These are phyloP conservation scores for Acorus calamus DNA, from an alignment of 106 monocot genomes.

Conservation along the genomic window DNA sequence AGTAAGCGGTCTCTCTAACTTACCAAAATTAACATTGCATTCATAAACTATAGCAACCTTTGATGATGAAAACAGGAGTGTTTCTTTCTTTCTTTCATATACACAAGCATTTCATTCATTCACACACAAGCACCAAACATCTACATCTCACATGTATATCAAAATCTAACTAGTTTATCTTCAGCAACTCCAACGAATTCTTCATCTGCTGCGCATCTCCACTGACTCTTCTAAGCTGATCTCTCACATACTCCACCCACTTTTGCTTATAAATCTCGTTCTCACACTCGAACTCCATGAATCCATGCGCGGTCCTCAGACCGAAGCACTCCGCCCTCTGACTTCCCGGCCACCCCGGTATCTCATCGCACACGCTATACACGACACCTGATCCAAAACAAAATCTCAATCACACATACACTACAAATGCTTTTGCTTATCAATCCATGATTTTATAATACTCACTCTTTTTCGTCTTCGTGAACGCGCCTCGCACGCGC, in stretches of 20 bases:
- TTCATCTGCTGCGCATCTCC: no score
- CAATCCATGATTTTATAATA: background rate
- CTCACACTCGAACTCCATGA: conserved; percentile 54
- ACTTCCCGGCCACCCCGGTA: conserved; percentile 22
- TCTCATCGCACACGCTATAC: conserved; percentile 50
- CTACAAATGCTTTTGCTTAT: no score
- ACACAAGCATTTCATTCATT: no score
- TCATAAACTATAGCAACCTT: no score
- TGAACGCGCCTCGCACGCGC: conserved; percentile 62
- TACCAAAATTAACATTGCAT: no score
- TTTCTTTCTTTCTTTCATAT: no score
- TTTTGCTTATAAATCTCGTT: conserved; percentile 31
- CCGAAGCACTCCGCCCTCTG: conserved; percentile 28
- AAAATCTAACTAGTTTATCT: no score
- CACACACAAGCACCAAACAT: no score
- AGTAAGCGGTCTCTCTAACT: no score
- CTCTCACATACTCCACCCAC: conserved; percentile 58
- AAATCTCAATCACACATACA: background rate
- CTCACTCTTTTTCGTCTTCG: conserved; percentile 82
- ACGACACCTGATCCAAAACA: conserved; percentile 47
- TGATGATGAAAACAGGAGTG: no score
- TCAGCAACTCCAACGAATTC: conserved; percentile 20
- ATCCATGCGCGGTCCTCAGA: conserved; percentile 52
- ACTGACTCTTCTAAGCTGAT: conserved; percentile 39
- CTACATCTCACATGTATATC: no score